Conservation (phyloP, 2,329 filamentous ascomycete genomes). For the Pseudocercospora fuligena region DNA sequence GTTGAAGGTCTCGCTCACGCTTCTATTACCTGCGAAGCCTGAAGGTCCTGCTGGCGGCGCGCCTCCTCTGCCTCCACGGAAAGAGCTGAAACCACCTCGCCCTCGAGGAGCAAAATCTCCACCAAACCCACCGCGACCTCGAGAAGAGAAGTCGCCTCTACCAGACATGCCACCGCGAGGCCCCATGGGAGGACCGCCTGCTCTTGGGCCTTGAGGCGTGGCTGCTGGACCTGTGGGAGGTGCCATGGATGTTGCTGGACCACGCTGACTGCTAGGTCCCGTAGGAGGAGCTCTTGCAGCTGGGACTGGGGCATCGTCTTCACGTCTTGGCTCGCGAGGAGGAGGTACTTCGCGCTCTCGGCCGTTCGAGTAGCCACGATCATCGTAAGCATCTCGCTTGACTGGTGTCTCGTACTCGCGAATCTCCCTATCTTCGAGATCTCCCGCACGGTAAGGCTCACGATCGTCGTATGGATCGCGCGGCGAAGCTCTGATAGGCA, state of each 20-base stretch:
- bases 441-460: slow-evolving; percentile 37
- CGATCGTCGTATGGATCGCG: slow-evolving; percentile 35
- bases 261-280: slow-evolving; percentile 33
- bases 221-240: slow-evolving; percentile 39
- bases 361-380: slow-evolving; percentile 30
- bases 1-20: slow-evolving; percentile 21
- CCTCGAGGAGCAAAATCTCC: slow-evolving; percentile 36
- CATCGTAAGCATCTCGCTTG: slow-evolving; percentile 31
- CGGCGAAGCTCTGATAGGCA: slow-evolving; percentile 30
- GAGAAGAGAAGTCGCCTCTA: slow-evolving; percentile 40
- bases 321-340: slow-evolving; percentile 36
- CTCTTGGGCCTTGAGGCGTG: slow-evolving; percentile 42
- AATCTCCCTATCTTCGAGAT: slow-evolving; percentile 30
- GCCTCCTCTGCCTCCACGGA: slow-evolving; percentile 40
- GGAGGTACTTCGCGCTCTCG: slow-evolving; percentile 32
- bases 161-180: slow-evolving; percentile 43
- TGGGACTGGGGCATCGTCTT: slow-evolving; percentile 32
- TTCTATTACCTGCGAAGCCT: slow-evolving; percentile 17
- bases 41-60: slow-evolving; percentile 18
- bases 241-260: slow-evolving; percentile 28
- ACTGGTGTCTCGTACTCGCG: slow-evolving; percentile 9
- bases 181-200: slow-evolving; percentile 37
- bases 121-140: slow-evolving; percentile 48
- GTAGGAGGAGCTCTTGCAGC: slow-evolving; percentile 34
- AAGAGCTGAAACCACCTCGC: slow-evolving; percentile 37